Evolutionary conservation across 768 basidiomycete species (phyloP), one percentile per base, ranked within the genome.

Genomic region (Chalciporus chontae): DNA sequence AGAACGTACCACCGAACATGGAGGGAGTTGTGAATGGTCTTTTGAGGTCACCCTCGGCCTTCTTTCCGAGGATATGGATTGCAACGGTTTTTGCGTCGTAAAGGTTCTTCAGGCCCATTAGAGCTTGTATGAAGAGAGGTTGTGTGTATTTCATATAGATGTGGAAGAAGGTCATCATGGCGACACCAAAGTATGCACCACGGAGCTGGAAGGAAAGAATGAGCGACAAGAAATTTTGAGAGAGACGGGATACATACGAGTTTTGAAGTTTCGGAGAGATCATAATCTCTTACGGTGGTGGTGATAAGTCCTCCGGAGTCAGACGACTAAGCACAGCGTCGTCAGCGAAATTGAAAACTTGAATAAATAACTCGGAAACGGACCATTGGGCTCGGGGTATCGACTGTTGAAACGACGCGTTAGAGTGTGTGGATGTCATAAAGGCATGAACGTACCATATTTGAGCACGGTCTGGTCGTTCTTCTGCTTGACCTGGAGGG

Each of bases 381-480:
- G 48, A 89, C 90, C 85, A 94, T 85, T 3, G 90, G 78, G 56
- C 71, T 79, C 40, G 81, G 68, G 1, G 85, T 76, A 60, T 95
- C 91, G 40, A 94, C 92, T 90, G 43, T 48, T 5, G 37, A 48
- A 39, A 14, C 56, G 45, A 51, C 50, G 32, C 10, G 2, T 62
- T 43, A 43, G 43, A 3, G 31, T 8, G 32, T 10, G 15, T 32
- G n/a, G 8, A 19, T 48, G 15, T 32, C 15, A 31, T 41, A 18
- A n/a, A 51, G 38, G 38, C 23, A 44, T 40, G 6, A 17, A 78
- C 80, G 47, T 38, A 86, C 90, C 90, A 71, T 95, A 99, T 80
- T 96, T 99, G 61, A 99, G 76, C 23, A 95, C 90, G 2, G 92
- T 92, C 68, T 87, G 81, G 73, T 99, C 95, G 62, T 98, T 98